These are phyloP conservation scores for Eucalyptus sp. DNA, from an alignment of 345 rosid species.

Conservation along the genomic window DNA sequence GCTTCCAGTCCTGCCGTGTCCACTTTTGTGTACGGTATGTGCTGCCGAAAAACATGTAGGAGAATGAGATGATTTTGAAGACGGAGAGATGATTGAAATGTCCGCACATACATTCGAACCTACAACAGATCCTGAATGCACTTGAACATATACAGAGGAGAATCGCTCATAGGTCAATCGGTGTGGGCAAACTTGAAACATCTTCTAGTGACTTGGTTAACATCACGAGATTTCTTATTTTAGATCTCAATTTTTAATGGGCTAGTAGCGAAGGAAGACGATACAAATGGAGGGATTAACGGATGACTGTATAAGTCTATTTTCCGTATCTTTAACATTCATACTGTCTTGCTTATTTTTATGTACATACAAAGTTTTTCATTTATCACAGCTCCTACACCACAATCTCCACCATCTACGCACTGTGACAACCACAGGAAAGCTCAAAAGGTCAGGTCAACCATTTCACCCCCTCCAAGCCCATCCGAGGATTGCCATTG, in stretches of 20 bases:
- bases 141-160: background rate
- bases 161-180: fast-evolving
- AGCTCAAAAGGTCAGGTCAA: background rate
- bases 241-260: background rate
- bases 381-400: background rate
- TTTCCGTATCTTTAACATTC: background rate
- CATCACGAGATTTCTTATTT: background rate
- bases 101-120: background rate
- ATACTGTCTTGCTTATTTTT: background rate
- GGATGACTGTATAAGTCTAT: fast-evolving
- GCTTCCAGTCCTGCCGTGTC: background rate
- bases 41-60: background rate
- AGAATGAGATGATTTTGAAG: background rate
- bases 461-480: background rate
- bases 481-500: background rate
- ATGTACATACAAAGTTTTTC: background rate
- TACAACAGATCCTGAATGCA: background rate
- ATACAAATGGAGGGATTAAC: background rate
- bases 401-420: background rate
- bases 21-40: background rate
- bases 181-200: background rate
- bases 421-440: background rate
- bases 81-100: background rate
- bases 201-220: background rate
- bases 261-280: background rate